Base-by-base conservation (phyloP, 805 yeast genomes). In the Suhomyces pyralidae region DNA sequence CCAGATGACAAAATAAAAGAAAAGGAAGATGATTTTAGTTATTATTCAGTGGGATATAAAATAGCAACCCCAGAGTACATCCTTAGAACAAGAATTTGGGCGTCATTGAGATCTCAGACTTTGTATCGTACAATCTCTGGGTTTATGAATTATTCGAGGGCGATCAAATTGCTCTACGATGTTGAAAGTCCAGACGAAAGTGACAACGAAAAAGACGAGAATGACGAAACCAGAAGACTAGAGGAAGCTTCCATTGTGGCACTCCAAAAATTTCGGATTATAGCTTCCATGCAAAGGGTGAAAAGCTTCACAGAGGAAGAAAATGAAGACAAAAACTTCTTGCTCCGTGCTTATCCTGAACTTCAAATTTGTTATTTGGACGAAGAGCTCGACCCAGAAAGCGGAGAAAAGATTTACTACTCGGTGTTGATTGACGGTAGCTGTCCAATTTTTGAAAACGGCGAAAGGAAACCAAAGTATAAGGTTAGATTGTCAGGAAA, bases 401-500 rank as follows among this genome's bases (percentile, higher is more conserved):
- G 77, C 22, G 77, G 79, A 48, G 77, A 74, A 50, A 71, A 67
- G 30, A 66, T 70, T 26, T 87, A 76, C 52, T 84, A 79, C 61
- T 85, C 93, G 5, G 78, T 84, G 28, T 72, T 88, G 68, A 81
- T 88, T 61, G 96, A 88, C 71, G 88, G 89, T 40, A 77, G 79
- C 53, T 85, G 90, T 63, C 83, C 80, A 51, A 75, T 85, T 48
- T 61, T 80, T 47, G 84, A 79, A 46, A 74, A 78, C 58, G 90
- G 90, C 9, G 66, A 66, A 36, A 60, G 77, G 49, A 57, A 58
- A 25, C 70, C 78, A 53, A 64, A 83, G 59, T 84, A 83, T 60
- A 74, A 84, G 59, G 79, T 88, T 46, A 81, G 74, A 59, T 74
- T 88, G 44, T 84, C 92, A 12, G 96, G 96, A 15, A 82, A 87